Conservation (phyloP, 2,329 filamentous ascomycete genomes). For the Alternaria hordeiaustralica region DNA sequence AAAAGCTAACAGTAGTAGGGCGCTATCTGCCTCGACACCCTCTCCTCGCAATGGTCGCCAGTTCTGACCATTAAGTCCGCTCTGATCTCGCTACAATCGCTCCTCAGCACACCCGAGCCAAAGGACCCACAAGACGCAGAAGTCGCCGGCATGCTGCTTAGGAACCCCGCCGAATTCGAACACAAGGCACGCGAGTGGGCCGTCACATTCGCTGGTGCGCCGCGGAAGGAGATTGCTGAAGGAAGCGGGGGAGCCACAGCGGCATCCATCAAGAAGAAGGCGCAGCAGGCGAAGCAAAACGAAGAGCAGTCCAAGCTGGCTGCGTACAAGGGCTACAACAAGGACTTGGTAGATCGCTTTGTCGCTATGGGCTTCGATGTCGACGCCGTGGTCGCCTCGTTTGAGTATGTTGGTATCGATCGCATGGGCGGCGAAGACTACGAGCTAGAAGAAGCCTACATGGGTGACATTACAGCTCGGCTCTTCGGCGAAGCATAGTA, state of each 20-base stretch:
- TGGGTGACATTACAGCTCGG: conserved; percentile 86
- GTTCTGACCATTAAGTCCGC: conserved; percentile 96
- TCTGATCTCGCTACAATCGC: conserved; percentile 88
- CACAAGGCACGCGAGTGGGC: conserved; percentile 90
- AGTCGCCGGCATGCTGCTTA: conserved; percentile 87
- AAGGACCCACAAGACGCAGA: conserved; percentile 97
- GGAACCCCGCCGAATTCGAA: conserved; percentile 78
- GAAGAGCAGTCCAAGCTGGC: conserved; percentile 64
- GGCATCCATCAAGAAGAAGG: conserved; percentile 62
- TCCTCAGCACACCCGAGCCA: conserved; percentile 91
- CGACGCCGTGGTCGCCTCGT: conserved; percentile 83
- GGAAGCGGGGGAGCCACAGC: conserved; percentile 60
- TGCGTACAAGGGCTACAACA: conserved; percentile 84
- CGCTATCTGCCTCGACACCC: conserved; percentile 94
- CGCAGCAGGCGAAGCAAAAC: conserved; percentile 62
- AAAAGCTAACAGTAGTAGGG: conserved; percentile 65
- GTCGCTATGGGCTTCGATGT: conserved; percentile 90
- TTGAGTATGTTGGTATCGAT: conserved; percentile 81
- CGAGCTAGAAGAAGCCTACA: conserved; percentile 85
- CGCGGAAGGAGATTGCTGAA: conserved; percentile 62
- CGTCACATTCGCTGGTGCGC: conserved; percentile 79
- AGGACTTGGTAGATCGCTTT: conserved; percentile 81
- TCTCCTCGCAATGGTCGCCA: conserved; percentile 89
- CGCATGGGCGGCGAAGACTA: conserved; percentile 79
- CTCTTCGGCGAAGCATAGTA: conserved; percentile 74